phyloP scores from a whole-genome alignment of 2,329 filamentous ascomycete genomes.

The Fusarium graminum region DNA sequence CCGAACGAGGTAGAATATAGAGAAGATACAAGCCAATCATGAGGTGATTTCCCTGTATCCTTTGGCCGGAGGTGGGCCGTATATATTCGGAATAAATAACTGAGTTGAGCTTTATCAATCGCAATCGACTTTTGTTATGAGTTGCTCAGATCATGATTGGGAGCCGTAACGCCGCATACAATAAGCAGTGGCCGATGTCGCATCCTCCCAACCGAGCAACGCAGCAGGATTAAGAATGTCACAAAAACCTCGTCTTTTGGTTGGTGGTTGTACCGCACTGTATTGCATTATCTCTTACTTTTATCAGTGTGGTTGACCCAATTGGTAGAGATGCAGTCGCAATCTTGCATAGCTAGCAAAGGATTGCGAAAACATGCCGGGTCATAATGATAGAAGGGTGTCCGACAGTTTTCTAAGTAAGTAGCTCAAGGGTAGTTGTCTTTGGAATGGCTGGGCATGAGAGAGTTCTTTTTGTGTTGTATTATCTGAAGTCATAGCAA shows the following conservation, averaged over 20 bases:
- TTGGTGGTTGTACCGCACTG: conserved; percentile 22
- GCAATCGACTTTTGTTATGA: conserved; percentile 2
- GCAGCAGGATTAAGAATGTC: conserved; percentile 23
- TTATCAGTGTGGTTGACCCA: conserved; percentile 22
- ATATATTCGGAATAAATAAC: not conserved
- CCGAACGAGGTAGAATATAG: conserved; percentile 17
- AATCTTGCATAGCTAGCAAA: conserved; percentile 24
- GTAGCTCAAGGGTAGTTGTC: not conserved
- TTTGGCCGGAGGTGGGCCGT: conserved; percentile 33
- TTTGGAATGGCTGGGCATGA: conserved; percentile 18
- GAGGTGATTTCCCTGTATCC: conserved; percentile 35
- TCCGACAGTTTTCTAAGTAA: conserved; percentile 3
- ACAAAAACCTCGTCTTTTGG: conserved; percentile 14
- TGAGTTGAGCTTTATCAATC: not conserved
- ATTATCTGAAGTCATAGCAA: conserved; percentile 11
- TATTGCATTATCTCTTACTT: conserved; percentile 30
- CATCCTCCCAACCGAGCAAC: conserved; percentile 30
- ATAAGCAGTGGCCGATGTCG: conserved; percentile 37
- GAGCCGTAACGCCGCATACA: conserved; percentile 19
- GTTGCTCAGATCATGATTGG: conserved; percentile 24
- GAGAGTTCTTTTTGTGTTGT: conserved; percentile 2
- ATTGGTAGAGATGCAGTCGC: conserved; percentile 35
- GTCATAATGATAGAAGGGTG: conserved; percentile 1
- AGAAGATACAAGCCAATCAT: conserved; percentile 5
- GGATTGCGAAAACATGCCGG: conserved; percentile 11